phyloP scores from a whole-genome alignment of 2,329 filamentous ascomycete species.

The Fusarium nanum region DNA sequence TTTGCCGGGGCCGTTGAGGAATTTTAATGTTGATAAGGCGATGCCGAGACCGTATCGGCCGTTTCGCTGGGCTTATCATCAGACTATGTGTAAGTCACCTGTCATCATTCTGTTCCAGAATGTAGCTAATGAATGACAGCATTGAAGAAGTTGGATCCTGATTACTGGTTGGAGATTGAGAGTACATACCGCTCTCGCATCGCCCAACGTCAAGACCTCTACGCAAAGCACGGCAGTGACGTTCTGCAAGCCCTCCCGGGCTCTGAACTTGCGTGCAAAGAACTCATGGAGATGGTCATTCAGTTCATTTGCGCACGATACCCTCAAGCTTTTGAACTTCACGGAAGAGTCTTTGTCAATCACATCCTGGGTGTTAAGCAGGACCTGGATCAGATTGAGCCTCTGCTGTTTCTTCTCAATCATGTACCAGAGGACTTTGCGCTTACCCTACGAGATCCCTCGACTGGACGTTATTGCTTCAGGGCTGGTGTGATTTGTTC shows the following conservation, averaged over 20 bases:
- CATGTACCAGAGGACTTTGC: slow-evolving; percentile 89
- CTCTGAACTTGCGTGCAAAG: slow-evolving; percentile 82
- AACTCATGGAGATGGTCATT: slow-evolving; percentile 87
- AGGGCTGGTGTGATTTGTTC: slow-evolving; percentile 83
- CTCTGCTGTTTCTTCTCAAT: slow-evolving; percentile 77
- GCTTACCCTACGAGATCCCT: slow-evolving; percentile 77
- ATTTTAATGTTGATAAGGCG: slow-evolving; percentile 77
- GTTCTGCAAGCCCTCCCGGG: slow-evolving; percentile 78
- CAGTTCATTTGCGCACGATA: slow-evolving; percentile 85
- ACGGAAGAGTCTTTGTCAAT: slow-evolving; percentile 73
- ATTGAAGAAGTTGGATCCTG: slow-evolving; percentile 78
- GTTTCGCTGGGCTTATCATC: slow-evolving; percentile 86
- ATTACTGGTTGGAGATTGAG: slow-evolving; percentile 93
- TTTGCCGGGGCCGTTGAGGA: slow-evolving; percentile 69
- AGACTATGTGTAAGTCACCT: slow-evolving; percentile 97
- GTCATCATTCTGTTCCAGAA: too few species aligned
- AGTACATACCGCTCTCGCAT: slow-evolving; percentile 76
- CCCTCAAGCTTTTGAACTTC: slow-evolving; percentile 76
- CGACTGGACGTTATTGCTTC: slow-evolving; percentile 78
- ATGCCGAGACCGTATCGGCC: slow-evolving; percentile 81
- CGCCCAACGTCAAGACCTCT: slow-evolving; percentile 74
- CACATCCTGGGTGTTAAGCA: slow-evolving; percentile 72
- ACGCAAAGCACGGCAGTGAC: slow-evolving; percentile 68
- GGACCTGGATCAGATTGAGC: slow-evolving; percentile 69
- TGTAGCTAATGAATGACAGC: slow-evolving; percentile 64